Base-by-base conservation (phyloP, 1,284 basidiomycete genomes). In the Moesziomyces sp. region DNA sequence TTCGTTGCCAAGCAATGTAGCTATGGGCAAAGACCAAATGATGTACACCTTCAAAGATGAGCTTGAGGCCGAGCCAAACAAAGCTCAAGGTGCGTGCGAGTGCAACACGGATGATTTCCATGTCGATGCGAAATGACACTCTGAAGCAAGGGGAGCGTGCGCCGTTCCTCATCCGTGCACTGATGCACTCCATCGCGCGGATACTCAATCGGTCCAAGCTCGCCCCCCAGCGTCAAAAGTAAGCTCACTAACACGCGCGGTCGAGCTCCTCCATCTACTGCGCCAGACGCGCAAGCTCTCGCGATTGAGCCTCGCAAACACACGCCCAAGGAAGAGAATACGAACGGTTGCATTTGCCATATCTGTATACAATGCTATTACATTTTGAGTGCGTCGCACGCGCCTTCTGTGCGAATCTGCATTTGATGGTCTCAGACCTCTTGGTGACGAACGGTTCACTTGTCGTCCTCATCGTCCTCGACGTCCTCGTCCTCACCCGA, bases 381-480 rank as follows among this genome's bases (percentile, higher is more conserved):
- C 53, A n/a, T 13, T 55, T 48, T 42, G 23, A 16, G 8, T 42
- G 24, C 24, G 18, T 26, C 35, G 43, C 43, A 45, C 19, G 14
- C 43, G n/a, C 23, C 23, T 19, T 10, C 11, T 45, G 43, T 45
- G 43, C 38, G 38, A 3, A 0, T 2, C n/a, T 19, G 11, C 1
- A 45, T 45, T 21, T 40, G 14, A 2, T n/a, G 16, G 6, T 16
- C 16, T 18, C 38, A 13, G 13, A 13, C 30, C 30, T 13, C 30
- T 34, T 4, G 30, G 13, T 34, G 23, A 11, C 6, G 5, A 8
- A 16, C 2, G 19, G 6, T 47, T 35, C 35, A 62, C 48, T 59
- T 42, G n/a, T 63, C 68, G 16, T 76, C 53, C 34, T 75, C 68
- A 11, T 75, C 63, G 14, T 67, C 76, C 0, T 76, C 63, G 3